Percentiles rank a stretch among this genome's conserved stretches.
Conservation (phyloP, 805 yeast genomes). For the Ogataea paradorogensis region DNA sequence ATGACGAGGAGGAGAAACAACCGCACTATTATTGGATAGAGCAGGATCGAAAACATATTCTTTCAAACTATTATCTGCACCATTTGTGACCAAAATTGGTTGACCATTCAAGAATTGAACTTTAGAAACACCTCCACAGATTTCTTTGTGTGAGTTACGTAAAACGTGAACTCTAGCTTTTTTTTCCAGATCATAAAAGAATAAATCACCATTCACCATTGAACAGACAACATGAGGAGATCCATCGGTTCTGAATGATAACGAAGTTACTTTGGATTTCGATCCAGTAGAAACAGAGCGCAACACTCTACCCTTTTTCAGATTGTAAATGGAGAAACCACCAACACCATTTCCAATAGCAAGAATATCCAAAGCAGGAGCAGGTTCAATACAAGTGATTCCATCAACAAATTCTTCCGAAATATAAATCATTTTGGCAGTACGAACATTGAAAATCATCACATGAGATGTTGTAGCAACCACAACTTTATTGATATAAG, state of each 20-base stretch:
- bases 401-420: slow-evolving; percentile 49
- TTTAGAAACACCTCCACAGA: slow-evolving; percentile 72
- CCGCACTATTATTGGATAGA: slow-evolving; percentile 58
- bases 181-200: slow-evolving; percentile 77
- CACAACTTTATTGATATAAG: slow-evolving; percentile 85
- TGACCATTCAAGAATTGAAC: slow-evolving; percentile 84
- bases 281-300: slow-evolving; percentile 49
- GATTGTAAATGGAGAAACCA: slow-evolving; percentile 58
- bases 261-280: slow-evolving; percentile 44
- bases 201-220: slow-evolving; percentile 73
- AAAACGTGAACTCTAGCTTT: slow-evolving; percentile 73
- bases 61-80: slow-evolving; percentile 85
- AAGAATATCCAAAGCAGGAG: slow-evolving; percentile 83
- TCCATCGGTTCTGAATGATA: slow-evolving; percentile 92
- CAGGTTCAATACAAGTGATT: slow-evolving; percentile 68
- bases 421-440: slow-evolving; percentile 64
- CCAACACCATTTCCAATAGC: slow-evolving; percentile 79
- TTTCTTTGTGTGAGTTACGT: slow-evolving; percentile 67
- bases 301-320: slow-evolving; percentile 59
- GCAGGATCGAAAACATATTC: slow-evolving; percentile 95
- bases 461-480: slow-evolving; percentile 71
- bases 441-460: slow-evolving; percentile 66
- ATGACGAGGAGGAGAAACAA: slow-evolving; percentile 85
- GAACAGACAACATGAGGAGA: slow-evolving; percentile 80
- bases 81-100: slow-evolving; percentile 83